phyloP scores from a whole-genome alignment of 148 eudicot genomes.

The Silene latifolia region DNA sequence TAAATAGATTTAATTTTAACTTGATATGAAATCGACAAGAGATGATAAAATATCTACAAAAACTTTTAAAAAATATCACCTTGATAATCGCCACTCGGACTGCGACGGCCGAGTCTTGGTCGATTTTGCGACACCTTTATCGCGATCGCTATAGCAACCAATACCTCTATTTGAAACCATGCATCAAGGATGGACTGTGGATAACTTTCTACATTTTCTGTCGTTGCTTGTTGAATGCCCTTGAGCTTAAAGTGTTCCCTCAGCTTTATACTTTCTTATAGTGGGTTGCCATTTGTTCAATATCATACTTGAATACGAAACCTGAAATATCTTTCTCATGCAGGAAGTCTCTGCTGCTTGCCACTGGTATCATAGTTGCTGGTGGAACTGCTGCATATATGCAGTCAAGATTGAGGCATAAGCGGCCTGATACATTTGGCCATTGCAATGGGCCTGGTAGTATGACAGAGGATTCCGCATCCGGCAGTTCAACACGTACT shows the following conservation, averaged over 20 bases:
- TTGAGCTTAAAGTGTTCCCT: not conserved
- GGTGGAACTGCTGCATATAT: slow-evolving; percentile 83
- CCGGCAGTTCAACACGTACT: slow-evolving; percentile 31
- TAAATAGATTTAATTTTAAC: no score
- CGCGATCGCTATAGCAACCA: no score
- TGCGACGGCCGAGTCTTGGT: no score
- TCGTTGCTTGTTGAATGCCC: slow-evolving; percentile 2
- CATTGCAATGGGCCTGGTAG: slow-evolving; percentile 51
- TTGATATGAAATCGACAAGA: no score
- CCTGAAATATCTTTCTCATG: slow-evolving; percentile 15
- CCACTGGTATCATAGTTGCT: slow-evolving; percentile 72
- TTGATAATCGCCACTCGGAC: no score
- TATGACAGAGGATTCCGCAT: slow-evolving; percentile 34
- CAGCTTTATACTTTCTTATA: not conserved
- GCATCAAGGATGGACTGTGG: not conserved
- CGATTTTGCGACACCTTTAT: no score
- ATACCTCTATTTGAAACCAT: no score
- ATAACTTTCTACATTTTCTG: not conserved
- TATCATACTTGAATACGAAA: not conserved
- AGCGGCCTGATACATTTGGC: slow-evolving; percentile 36
- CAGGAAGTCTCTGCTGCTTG: slow-evolving; percentile 82
- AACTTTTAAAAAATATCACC: no score
- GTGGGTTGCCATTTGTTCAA: no score
- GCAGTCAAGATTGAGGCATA: slow-evolving; percentile 55
- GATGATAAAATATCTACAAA: no score